Percentiles rank a stretch among this genome's conserved stretches.
phyloP scores from a whole-genome alignment of 2,329 filamentous ascomycete species.

The Calonectria multiphialidica region DNA sequence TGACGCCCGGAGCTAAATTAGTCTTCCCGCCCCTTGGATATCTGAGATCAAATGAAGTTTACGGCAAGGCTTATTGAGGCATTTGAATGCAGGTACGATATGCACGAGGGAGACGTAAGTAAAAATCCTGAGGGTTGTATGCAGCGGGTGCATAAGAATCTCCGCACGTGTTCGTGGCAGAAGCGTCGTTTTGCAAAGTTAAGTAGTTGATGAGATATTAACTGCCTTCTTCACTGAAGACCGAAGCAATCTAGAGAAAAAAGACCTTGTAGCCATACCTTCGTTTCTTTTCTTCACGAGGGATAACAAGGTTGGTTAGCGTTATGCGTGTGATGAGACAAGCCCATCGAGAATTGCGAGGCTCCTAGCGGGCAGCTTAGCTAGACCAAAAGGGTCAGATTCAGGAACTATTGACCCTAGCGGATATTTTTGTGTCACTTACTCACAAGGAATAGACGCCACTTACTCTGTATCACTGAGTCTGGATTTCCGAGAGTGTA shows the following conservation, averaged over 20 bases:
- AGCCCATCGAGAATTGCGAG: not conserved
- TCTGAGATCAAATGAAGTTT: not conserved
- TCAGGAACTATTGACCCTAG: not conserved
- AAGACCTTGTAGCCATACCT: no score
- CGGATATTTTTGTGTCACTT: not conserved
- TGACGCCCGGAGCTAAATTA: not conserved
- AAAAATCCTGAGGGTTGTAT: not conserved
- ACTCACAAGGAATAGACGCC: not conserved
- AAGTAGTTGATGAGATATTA: not conserved
- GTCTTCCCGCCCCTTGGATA: not conserved
- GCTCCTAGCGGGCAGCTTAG: no score
- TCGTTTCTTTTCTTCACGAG: no score
- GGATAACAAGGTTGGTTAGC: not conserved
- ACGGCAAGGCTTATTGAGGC: not conserved
- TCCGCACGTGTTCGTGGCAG: not conserved
- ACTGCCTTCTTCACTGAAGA: not conserved
- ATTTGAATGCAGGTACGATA: constrained; percentile 1
- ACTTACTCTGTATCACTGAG: not conserved
- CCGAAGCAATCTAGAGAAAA: not conserved
- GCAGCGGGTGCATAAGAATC: not conserved
- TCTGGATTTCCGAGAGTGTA: not conserved
- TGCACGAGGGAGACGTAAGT: not conserved
- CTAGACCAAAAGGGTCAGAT: no score
- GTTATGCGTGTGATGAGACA: no score
- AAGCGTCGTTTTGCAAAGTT: not conserved